A percentile compares a stretch with the other conserved stretches of the same genome.
Evolutionary conservation across 1,284 basidiomycete genomes (phyloP).

Genomic region (Spongispora temasekensis): DNA sequence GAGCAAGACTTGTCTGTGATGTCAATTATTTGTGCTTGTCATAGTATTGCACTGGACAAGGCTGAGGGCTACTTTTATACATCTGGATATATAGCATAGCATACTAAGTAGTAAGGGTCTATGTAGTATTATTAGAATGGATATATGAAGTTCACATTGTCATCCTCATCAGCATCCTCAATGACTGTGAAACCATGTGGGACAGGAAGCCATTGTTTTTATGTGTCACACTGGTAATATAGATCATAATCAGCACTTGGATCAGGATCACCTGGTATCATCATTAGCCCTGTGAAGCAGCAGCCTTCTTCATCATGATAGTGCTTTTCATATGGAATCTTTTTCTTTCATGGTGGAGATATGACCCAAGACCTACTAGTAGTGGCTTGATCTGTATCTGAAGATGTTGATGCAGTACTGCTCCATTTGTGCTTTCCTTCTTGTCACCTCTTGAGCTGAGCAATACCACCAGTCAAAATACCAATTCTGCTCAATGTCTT

Average conservation of each 20-base stretch:
- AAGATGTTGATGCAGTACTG: not conserved
- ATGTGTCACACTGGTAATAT: not conserved
- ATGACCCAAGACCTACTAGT: no score
- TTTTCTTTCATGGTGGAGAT: not conserved
- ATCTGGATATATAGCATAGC: slow-evolving; percentile 1
- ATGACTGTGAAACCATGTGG: not conserved
- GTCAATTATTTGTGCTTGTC: not conserved
- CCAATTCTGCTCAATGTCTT: not conserved
- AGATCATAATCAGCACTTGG: no score
- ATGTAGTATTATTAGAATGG: not conserved
- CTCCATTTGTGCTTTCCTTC: not conserved
- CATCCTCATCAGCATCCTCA: not conserved
- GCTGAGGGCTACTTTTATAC: not conserved
- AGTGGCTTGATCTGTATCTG: no score
- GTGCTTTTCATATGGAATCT: not conserved
- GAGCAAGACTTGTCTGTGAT: not conserved
- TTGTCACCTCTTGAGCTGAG: not conserved
- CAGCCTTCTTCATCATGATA: not conserved
- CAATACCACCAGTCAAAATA: not conserved
- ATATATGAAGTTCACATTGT: no score
- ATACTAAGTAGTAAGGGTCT: not conserved
- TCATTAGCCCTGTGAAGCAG: not conserved
- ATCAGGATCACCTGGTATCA: not conserved
- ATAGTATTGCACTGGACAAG: slow-evolving; percentile 2
- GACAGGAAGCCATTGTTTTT: slow-evolving; percentile 3